Conservation (phyloP, 1,139 yeast species). For the Yamadazyma buinensis region DNA sequence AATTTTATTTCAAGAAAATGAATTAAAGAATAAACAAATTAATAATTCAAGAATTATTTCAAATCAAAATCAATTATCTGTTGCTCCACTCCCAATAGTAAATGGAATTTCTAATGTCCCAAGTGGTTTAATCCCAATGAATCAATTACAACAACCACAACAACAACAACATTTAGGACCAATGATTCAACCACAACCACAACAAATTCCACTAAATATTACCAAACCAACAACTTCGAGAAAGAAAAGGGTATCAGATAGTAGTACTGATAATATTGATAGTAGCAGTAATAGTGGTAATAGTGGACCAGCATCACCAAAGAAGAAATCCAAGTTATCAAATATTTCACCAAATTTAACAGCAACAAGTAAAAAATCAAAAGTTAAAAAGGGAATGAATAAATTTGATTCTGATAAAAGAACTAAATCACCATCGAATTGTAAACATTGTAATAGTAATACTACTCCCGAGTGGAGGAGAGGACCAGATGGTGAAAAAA, state of each 20-base stretch:
- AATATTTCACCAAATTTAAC: not conserved
- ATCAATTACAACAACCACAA: not conserved
- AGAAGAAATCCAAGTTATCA: not conserved
- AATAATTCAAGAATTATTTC: too few species aligned
- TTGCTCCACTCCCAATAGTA: too few species aligned
- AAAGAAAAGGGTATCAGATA: too few species aligned
- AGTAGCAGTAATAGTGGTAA: too few species aligned
- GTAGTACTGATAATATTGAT: too few species aligned
- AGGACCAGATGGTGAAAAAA: slow-evolving; percentile 42
- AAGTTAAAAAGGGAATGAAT: not conserved
- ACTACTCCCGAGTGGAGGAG: slow-evolving; percentile 48
- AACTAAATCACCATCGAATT: slow-evolving; percentile 7
- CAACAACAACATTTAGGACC: not conserved
- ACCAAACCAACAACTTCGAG: not conserved
- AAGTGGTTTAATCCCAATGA: not conserved
- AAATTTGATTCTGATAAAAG: not conserved
- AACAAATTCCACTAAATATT: not conserved
- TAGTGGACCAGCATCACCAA: too few species aligned
- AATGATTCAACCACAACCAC: not conserved
- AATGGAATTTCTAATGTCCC: too few species aligned
- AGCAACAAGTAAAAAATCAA: not conserved
- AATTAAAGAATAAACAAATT: not conserved
- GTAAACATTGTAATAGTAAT: slow-evolving; percentile 26
- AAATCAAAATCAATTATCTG: too few species aligned
- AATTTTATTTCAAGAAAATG: not conserved